A percentile compares a stretch with the other conserved stretches of the same genome.
Conservation (phyloP, 116 monocot genomes). For the Cymodocea nodosa region DNA sequence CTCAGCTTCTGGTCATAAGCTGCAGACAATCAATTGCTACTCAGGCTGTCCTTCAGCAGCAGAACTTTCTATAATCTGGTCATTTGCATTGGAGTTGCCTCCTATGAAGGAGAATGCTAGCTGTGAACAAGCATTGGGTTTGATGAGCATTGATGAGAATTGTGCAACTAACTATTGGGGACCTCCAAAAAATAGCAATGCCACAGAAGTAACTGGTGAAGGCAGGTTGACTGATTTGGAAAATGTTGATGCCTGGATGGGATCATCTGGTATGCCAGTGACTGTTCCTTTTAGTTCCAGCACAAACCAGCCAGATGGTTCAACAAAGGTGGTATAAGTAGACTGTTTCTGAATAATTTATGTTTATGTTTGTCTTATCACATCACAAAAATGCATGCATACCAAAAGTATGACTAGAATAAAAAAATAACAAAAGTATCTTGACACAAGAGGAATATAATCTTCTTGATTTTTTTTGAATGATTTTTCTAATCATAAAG, state of each 20-base stretch:
- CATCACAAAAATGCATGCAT: too few relatives aligned
- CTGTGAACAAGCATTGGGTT: constrained; percentile 47
- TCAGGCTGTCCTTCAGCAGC: constrained; percentile 64
- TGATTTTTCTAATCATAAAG: too few relatives aligned
- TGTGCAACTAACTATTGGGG: constrained; percentile 34
- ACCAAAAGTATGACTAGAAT: too few relatives aligned
- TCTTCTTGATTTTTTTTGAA: too few relatives aligned
- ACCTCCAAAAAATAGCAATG: constrained; percentile 20
- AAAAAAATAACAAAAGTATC: too few relatives aligned
- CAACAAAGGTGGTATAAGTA: constrained; percentile 28
- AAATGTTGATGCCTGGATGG: constrained; percentile 31
- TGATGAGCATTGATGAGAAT: constrained; percentile 82
- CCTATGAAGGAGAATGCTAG: constrained; percentile 17
- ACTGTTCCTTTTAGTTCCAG: constrained; percentile 15
- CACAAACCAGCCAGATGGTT: constrained; percentile 32
- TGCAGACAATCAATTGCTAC: constrained; percentile 47
- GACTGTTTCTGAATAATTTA: neutral
- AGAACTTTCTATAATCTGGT: constrained; percentile 72
- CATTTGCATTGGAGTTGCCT: constrained; percentile 41
- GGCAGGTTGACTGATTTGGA: constrained; percentile 19
- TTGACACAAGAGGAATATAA: too few relatives aligned
- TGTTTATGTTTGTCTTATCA: too few relatives aligned
- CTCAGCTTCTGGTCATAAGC: constrained; percentile 45
- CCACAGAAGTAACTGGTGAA: constrained; percentile 7
- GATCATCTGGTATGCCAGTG: constrained; percentile 31